Percentiles rank a stretch among this genome's conserved stretches.
phyloP scores from a whole-genome alignment of 352 stramenopile species.

The Phytophthora crassamura region DNA sequence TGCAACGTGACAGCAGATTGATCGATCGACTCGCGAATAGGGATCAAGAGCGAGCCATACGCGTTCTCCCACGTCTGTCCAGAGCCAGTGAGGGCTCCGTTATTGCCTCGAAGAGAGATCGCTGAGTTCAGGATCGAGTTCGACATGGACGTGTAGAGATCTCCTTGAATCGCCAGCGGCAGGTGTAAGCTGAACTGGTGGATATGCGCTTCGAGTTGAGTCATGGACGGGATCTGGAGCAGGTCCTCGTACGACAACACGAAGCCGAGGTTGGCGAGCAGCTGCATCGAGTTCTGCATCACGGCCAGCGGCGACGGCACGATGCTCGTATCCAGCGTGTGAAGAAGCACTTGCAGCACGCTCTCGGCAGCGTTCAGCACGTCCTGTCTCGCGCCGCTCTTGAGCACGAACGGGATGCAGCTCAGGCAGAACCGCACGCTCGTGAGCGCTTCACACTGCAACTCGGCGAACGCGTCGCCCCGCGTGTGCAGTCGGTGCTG shows the following conservation, averaged over 20 bases:
- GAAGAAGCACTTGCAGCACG: slow-evolving; percentile 58
- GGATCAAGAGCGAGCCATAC: slow-evolving; percentile 65
- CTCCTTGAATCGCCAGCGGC: slow-evolving; percentile 71
- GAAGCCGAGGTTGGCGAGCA: slow-evolving; percentile 69
- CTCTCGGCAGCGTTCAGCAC: slow-evolving; percentile 61
- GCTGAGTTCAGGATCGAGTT: slow-evolving; percentile 83
- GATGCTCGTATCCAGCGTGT: slow-evolving; percentile 68
- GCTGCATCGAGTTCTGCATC: slow-evolving; percentile 73
- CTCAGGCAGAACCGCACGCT: slow-evolving; percentile 66
- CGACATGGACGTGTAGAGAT: slow-evolving; percentile 82
- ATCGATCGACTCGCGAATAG: slow-evolving; percentile 76
- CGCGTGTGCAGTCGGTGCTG: slow-evolving; percentile 63
- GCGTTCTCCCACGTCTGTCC: slow-evolving; percentile 60
- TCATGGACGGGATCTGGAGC: slow-evolving; percentile 70
- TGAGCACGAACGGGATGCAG: slow-evolving; percentile 67
- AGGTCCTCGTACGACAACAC: slow-evolving; percentile 79
- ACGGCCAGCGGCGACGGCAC: slow-evolving; percentile 66
- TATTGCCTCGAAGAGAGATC: slow-evolving; percentile 64
- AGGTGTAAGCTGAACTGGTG: slow-evolving; percentile 80
- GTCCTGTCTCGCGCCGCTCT: slow-evolving; percentile 55
- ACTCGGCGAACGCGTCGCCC: slow-evolving; percentile 58
- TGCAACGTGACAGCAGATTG: slow-evolving; percentile 70
- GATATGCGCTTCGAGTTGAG: slow-evolving; percentile 69
- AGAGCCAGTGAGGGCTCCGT: slow-evolving; percentile 18
- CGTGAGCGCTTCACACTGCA: slow-evolving; percentile 73